Evolutionary conservation across 169 alveolate species (phyloP).

Genomic region (Eimeria sp.): DNA sequence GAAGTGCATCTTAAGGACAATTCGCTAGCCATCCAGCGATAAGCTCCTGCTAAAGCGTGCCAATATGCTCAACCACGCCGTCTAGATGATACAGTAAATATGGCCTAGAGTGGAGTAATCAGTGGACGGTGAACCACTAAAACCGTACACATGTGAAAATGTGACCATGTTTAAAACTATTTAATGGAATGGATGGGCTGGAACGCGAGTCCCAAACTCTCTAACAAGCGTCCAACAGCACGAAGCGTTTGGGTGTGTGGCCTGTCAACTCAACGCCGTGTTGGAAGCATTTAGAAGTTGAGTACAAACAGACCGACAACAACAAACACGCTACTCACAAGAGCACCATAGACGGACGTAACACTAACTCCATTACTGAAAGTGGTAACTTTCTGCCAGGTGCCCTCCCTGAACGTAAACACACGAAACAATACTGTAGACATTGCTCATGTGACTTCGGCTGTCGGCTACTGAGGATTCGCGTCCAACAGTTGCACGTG

Average conservation of each 20-base stretch:
- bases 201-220: neutral
- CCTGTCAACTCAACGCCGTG: neutral
- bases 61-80: too few species aligned
- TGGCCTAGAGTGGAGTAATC: too few species aligned
- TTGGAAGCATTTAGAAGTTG: neutral
- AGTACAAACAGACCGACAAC: neutral
- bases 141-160: neutral
- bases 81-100: too few species aligned
- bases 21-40: too few species aligned
- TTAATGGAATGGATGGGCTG: neutral
- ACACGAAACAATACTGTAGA: neutral
- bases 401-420: neutral
- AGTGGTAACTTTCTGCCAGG: constrained; percentile 18
- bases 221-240: neutral
- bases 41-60: too few species aligned
- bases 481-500: too few species aligned
- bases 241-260: neutral
- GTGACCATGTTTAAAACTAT: neutral
- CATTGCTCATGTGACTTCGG: neutral
- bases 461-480: neutral
- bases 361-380: neutral
- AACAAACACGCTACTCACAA: neutral
- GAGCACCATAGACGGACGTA: neutral
- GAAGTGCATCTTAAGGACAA: too few species aligned
- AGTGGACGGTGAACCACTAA: neutral